Evolutionary conservation across 1,284 basidiomycete species (phyloP).

Genomic region (Xanthoconium separans): DNA sequence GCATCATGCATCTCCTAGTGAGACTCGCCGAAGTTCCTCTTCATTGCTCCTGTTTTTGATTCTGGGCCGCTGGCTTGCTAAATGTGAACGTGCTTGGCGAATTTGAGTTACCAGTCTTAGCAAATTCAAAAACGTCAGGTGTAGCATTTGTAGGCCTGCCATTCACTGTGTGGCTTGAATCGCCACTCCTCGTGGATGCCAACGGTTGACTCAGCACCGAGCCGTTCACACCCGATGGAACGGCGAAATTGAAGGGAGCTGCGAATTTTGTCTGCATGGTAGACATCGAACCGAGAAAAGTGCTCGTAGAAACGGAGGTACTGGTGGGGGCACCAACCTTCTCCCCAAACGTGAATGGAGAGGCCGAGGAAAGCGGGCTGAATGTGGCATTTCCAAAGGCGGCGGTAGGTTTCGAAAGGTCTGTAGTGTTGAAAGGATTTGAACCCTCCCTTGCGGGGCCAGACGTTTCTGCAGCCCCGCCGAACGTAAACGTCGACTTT

Average conservation of each 20-base stretch:
- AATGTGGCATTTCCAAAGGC: conserved; percentile 8
- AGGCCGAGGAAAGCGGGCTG: conserved; percentile 5
- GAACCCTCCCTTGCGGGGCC: not conserved
- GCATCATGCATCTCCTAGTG: not conserved
- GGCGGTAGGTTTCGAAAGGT: not conserved
- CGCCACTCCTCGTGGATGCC: not conserved
- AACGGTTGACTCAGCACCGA: conserved; percentile 17
- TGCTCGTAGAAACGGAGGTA: conserved; percentile 5
- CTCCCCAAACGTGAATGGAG: conserved; percentile 22
- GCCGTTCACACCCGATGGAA: conserved; percentile 6
- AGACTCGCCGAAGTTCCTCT: not conserved
- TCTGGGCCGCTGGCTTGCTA: conserved; percentile 27
- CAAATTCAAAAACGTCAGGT: conserved; percentile 36
- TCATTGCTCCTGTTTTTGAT: conserved; percentile 35
- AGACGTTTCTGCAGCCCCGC: not conserved
- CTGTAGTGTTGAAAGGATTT: not conserved
- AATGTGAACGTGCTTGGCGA: conserved; percentile 23
- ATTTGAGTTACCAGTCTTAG: conserved; percentile 15
- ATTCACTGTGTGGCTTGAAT: conserved; percentile 18
- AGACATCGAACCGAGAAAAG: not conserved
- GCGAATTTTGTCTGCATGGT: conserved; percentile 12
- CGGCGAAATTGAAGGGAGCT: conserved; percentile 22
- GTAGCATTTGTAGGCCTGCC: conserved; percentile 22
- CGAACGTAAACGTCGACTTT: conserved; percentile 6
- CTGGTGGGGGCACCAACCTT: conserved; percentile 15